Percentiles rank a stretch among this genome's conserved stretches.
These are phyloP conservation scores for Tuber calosporum DNA, from an alignment of 495 filamentous ascomycete genomes.

Conservation along the genomic window DNA sequence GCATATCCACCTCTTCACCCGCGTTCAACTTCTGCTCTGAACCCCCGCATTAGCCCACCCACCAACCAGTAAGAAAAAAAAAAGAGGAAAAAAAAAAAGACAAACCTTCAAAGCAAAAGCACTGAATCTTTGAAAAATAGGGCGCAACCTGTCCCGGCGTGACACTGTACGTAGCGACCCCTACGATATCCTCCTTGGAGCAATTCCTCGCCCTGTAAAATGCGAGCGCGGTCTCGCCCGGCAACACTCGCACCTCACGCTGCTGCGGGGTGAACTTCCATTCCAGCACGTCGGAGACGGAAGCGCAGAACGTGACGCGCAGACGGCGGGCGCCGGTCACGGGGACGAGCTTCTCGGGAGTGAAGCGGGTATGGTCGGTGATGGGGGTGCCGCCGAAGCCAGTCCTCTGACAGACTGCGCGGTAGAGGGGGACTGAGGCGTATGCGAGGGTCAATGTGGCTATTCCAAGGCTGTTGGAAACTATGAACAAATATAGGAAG, in stretches of 20 bases:
- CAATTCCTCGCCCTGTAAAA: conserved; percentile 97
- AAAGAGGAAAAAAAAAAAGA: conserved; percentile 34
- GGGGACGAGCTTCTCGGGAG: conserved; percentile 58
- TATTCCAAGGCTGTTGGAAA: conserved; percentile 45
- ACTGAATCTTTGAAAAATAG: conserved; percentile 99
- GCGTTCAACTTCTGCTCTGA: conserved; percentile 76
- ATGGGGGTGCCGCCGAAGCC: conserved; percentile 93
- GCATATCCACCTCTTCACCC: conserved; percentile 98
- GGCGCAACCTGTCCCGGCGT: conserved; percentile 92
- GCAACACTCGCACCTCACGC: conserved; percentile 87
- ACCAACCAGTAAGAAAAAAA: neutral
- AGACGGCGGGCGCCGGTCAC: conserved; percentile 76
- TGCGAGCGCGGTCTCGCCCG: conserved; percentile 92
- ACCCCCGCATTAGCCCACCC: conserved; percentile 6
- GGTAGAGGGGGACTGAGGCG: conserved; percentile 89
- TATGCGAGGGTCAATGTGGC: conserved; percentile 89
- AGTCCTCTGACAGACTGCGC: conserved; percentile 88
- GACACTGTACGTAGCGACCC: conserved; percentile 94
- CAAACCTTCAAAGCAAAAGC: conserved; percentile 84
- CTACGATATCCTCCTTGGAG: conserved; percentile 84
- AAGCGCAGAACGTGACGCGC: conserved; percentile 91
- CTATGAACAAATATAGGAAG: conserved; percentile 7
- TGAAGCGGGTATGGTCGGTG: conserved; percentile 63
- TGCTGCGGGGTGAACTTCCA: conserved; percentile 98
- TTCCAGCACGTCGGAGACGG: conserved; percentile 85